Conservation (phyloP, 768 basidiomycete genomes). For the Serendipita sp. region DNA sequence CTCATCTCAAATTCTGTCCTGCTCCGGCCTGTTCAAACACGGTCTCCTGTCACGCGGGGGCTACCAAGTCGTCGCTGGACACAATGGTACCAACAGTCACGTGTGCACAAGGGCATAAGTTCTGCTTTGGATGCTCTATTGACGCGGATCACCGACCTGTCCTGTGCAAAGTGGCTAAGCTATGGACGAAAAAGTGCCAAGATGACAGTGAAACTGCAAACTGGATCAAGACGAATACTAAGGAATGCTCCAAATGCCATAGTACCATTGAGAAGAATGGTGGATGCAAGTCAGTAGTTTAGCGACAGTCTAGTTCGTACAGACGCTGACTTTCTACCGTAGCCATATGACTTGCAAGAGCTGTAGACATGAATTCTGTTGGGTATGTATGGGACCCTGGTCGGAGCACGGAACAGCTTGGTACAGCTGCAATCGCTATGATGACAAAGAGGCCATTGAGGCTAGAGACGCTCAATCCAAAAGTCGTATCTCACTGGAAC, state of each 20-base stretch:
- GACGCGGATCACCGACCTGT: constrained; percentile 85
- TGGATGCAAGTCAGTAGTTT: constrained; percentile 82
- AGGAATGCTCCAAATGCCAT: constrained; percentile 91
- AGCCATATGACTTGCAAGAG: constrained; percentile 99
- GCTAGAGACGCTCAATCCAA: constrained; percentile 84
- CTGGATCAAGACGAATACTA: constrained; percentile 99
- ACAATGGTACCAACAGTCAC: constrained; percentile 76
- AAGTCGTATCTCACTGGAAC: constrained; percentile 78
- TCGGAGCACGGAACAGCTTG: constrained; percentile 90
- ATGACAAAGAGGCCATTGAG: constrained; percentile 76
- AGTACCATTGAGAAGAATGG: constrained; percentile 99
- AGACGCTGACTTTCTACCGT: constrained; percentile 3
- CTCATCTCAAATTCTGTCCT: constrained; percentile 83
- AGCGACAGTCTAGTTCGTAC: not conserved
- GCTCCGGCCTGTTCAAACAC: constrained; percentile 88
- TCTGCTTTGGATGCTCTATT: constrained; percentile 89
- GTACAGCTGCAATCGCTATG: constrained; percentile 97
- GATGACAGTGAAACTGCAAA: constrained; percentile 98
- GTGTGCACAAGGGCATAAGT: constrained; percentile 54
- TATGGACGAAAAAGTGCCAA: constrained; percentile 94
- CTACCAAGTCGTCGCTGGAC: constrained; percentile 54
- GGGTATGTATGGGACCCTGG: constrained; percentile 99
- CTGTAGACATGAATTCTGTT: constrained; percentile 96
- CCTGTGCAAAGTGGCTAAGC: constrained; percentile 69
- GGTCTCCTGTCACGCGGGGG: constrained; percentile 74